Evolutionary conservation across 345 rosid species (phyloP).

Genomic region (Eutrema heterophyllum): DNA sequence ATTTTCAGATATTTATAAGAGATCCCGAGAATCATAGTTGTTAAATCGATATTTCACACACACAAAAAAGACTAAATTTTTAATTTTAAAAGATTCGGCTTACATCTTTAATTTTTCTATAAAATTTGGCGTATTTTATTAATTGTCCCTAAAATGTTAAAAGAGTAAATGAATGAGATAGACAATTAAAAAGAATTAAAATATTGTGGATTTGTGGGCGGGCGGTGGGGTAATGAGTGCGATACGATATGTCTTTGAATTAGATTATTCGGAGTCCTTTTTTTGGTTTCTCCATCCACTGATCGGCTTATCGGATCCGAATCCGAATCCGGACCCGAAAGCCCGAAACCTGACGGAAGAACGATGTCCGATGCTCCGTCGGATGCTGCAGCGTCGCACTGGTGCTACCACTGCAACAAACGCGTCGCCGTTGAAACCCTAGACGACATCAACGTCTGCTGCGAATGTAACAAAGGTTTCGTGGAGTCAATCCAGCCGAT

Average conservation of each 20-base stretch:
- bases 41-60: no score
- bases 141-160: no score
- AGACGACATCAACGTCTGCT: slow-evolving; percentile 44
- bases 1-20: no score
- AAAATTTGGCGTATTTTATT: no score
- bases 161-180: not conserved
- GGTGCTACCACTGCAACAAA: slow-evolving; percentile 77
- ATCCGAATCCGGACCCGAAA: slow-evolving; percentile 21
- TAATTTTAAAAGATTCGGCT: no score
- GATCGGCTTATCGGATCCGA: slow-evolving; percentile 27
- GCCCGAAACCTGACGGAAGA: slow-evolving; percentile 2
- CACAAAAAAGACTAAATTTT: no score
- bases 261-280: not conserved
- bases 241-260: not conserved
- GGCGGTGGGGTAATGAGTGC: slow-evolving; percentile 18
- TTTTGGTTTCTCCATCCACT: not conserved
- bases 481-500: slow-evolving; percentile 46
- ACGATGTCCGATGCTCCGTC: slow-evolving; percentile 52
- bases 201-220: slow-evolving; percentile 20
- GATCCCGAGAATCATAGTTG: no score
- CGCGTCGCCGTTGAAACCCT: slow-evolving; percentile 55
- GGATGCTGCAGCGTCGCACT: slow-evolving; percentile 35
- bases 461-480: slow-evolving; percentile 72
- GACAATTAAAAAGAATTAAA: not conserved
- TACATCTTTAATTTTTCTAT: no score